Conservation (phyloP, 129 eudicot genomes). For the Smallanthus sonchifolius region DNA sequence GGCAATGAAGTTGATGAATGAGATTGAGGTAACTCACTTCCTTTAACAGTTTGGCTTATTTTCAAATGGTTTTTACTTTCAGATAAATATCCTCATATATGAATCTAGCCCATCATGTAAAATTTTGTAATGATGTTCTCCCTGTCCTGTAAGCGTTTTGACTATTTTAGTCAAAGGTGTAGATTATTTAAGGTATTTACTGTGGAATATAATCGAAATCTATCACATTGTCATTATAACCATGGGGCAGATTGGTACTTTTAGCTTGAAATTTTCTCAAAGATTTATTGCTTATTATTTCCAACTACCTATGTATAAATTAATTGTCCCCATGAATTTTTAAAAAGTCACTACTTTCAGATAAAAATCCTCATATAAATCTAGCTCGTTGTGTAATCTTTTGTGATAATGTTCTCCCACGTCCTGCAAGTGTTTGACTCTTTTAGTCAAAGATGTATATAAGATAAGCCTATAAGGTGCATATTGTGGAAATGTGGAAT, state of each 20-base stretch:
- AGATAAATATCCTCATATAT: neutral
- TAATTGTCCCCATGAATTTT: too few species aligned
- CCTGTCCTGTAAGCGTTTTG: neutral
- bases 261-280: neutral
- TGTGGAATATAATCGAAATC: neutral
- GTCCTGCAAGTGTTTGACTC: too few species aligned
- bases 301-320: too few species aligned
- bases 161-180: neutral
- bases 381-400: too few species aligned
- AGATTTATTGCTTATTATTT: neutral
- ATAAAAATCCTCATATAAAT: too few species aligned
- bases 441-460: neutral
- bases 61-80: neutral
- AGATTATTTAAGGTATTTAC: too few species aligned
- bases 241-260: neutral
- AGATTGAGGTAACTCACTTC: constrained; percentile 54
- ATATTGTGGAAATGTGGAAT: neutral
- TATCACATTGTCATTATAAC: neutral
- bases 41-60: constrained; percentile 3
- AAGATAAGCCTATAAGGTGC: neutral
- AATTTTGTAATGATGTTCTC: neutral
- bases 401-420: too few species aligned
- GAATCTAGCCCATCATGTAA: neutral
- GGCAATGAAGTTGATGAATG: constrained; percentile 97
- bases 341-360: too few species aligned